These are phyloP conservation scores for Phytopythium ostracodes DNA, from an alignment of 352 stramenopile species.

Conservation along the genomic window DNA sequence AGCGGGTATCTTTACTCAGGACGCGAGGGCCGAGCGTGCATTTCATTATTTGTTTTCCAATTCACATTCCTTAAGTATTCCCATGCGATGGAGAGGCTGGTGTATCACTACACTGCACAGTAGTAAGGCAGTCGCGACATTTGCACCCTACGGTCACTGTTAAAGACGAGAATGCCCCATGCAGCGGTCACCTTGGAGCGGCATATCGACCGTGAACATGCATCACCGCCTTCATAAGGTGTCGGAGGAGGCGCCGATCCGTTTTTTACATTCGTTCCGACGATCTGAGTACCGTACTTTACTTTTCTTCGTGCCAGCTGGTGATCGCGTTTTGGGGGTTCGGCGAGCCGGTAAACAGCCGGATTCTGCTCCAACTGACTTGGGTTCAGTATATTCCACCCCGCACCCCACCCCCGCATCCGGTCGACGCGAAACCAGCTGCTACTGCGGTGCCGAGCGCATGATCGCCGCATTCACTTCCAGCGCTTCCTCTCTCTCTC, in stretches of 20 bases:
- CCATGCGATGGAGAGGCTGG: too few relatives aligned
- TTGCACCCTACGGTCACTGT: too few relatives aligned
- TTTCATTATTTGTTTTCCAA: background rate
- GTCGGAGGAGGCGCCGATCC: too few relatives aligned
- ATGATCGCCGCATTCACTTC: background rate
- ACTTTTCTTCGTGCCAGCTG: background rate
- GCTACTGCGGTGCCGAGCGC: background rate
- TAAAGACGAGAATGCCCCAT: too few relatives aligned
- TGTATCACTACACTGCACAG: too few relatives aligned
- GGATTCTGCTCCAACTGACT: background rate
- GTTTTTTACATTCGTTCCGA: background rate
- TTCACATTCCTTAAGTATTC: too few relatives aligned
- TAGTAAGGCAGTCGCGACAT: too few relatives aligned
- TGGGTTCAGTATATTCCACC: background rate
- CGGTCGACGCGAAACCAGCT: conserved; percentile 4
- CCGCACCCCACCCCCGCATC: background rate
- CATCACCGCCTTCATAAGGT: too few relatives aligned
- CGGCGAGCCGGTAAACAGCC: background rate
- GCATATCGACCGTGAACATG: too few relatives aligned
- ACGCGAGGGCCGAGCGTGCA: background rate
- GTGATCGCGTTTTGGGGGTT: background rate
- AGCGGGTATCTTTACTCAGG: too few relatives aligned
- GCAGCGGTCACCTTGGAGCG: too few relatives aligned
- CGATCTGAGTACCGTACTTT: background rate
- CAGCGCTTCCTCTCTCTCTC: background rate